Base-by-base conservation (phyloP, 2,329 filamentous ascomycete genomes). In the Colletotrichum kahawae region DNA sequence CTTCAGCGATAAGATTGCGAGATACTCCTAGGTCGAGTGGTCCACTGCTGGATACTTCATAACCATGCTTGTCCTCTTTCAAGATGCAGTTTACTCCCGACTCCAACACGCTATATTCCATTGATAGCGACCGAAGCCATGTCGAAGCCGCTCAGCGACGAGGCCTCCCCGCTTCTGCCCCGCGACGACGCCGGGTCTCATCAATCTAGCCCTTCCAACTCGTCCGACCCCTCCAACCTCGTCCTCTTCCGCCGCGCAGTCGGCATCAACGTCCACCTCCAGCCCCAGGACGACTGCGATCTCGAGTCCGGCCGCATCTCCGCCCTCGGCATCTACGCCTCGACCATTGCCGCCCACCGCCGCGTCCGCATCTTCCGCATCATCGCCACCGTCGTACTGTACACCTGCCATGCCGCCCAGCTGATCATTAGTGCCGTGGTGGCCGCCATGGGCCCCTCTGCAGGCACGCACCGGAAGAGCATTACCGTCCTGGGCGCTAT, bases 401-500 rank as follows among this genome's bases (percentile, higher is more conserved):
- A 88, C 78, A 24, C 81, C 2, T 83, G 84, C 48, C 85, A 89
- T 76, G 82, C 88, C 51, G 77, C 81, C 2, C 87, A 90, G 76
- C 84, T 90, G 57, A 79, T 89, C 51, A 83, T 89, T 62, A 88
- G 87, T 5, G 88, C 88, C 0, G 82, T 82, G 0, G 81, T 90
- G 14, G 88, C 88, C 2, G 84, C 86, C 0, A 81, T 90, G 10
- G 88, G 88, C 0, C 83, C 88, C 0, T 79, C 80, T 0, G 84
- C 88, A 18, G 85, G 88, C 3, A 83, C 88, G 18, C 87, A 92
- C 77, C 81, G 89, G 21, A 84, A 87, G 24, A 63, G 79, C 16
- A 90, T 93, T 80, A 91, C 90, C 12, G 81, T 90, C 1, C 83
- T 93, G 1, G 92, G 92, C 4, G 91, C 91, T 1, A 80, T 91